phyloP scores from a whole-genome alignment of 768 basidiomycete species.

The Suillus ampliporus region DNA sequence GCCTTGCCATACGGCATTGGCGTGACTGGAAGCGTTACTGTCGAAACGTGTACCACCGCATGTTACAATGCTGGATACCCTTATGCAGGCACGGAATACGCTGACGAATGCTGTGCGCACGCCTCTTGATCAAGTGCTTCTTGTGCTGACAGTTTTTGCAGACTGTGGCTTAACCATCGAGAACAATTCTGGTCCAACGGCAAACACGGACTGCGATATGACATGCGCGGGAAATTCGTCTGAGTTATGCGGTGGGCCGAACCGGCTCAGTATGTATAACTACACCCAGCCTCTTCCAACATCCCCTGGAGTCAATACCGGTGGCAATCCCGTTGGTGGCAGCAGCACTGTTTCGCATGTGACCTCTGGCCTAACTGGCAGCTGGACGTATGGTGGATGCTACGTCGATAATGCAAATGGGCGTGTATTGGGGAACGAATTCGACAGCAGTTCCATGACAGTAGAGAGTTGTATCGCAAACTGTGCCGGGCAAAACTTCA shows the following conservation, averaged over 20 bases:
- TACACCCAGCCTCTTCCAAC: conserved; percentile 65
- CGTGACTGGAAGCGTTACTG: conserved; percentile 51
- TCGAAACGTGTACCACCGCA: conserved; percentile 54
- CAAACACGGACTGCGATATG: conserved; percentile 68
- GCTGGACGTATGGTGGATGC: conserved; percentile 68
- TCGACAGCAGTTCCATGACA: conserved; percentile 50
- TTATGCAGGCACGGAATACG: conserved; percentile 52
- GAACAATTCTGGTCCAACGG: conserved; percentile 38
- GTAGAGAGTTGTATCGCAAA: conserved; percentile 65
- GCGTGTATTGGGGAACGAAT: conserved; percentile 56
- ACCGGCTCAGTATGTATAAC: conserved; percentile 70
- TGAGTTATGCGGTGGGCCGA: conserved; percentile 77
- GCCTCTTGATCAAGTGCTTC: not conserved
- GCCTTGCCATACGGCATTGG: conserved; percentile 35
- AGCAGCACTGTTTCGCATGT: conserved; percentile 47
- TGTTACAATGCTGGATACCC: conserved; percentile 48
- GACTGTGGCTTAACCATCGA: conserved; percentile 25
- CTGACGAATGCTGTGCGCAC: conserved; percentile 54
- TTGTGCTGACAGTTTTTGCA: not conserved
- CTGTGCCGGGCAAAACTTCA: conserved; percentile 62
- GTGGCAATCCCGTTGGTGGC: conserved; percentile 15
- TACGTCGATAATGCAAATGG: conserved; percentile 77
- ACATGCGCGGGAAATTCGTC: conserved; percentile 63
- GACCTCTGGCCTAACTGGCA: conserved; percentile 53
- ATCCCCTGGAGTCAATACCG: conserved; percentile 39